phyloP scores from a whole-genome alignment of 768 basidiomycete genomes.

The Pleurotus djamor region DNA sequence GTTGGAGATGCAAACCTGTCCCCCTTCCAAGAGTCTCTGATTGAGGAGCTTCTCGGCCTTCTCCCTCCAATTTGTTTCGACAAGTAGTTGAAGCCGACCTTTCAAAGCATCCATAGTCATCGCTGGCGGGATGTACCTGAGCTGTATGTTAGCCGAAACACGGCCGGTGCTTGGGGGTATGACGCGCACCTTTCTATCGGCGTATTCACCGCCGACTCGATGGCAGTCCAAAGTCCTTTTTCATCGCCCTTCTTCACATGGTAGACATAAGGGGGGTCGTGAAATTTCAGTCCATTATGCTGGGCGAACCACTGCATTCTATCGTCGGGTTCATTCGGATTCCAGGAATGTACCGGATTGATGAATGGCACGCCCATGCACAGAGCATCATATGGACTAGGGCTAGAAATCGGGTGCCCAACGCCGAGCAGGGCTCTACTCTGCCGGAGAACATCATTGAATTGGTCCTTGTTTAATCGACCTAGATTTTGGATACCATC shows the following conservation, averaged over 20 bases:
- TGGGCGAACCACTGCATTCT: constrained; percentile 25
- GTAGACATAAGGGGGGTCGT: constrained; percentile 31
- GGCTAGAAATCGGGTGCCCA: constrained; percentile 15
- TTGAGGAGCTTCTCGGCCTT: constrained; percentile 17
- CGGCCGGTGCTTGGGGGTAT: no score
- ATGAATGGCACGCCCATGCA: constrained; percentile 35
- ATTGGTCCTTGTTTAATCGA: constrained; percentile 11
- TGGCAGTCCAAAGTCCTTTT: constrained; percentile 23
- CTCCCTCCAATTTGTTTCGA: constrained; percentile 27
- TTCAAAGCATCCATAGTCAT: constrained; percentile 26
- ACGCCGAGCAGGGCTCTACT: constrained; percentile 27
- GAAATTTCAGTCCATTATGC: constrained; percentile 22
- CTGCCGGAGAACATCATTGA: constrained; percentile 18
- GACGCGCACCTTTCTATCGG: constrained; percentile 24
- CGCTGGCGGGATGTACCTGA: constrained; percentile 23
- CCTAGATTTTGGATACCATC: constrained; percentile 21
- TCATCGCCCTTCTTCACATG: constrained; percentile 24
- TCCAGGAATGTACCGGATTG: constrained; percentile 30
- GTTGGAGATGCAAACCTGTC: not conserved
- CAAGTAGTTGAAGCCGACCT: constrained; percentile 18
- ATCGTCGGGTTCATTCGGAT: constrained; percentile 20
- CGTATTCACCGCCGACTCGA: constrained; percentile 19
- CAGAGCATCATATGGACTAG: constrained; percentile 28
- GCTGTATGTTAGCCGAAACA: no score
- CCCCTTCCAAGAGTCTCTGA: not conserved